Percentiles rank a stretch among this genome's conserved stretches.
These are phyloP conservation scores for Mucor indicus DNA, from an alignment of 371 early-diverging fungal genomes.

Conservation along the genomic window DNA sequence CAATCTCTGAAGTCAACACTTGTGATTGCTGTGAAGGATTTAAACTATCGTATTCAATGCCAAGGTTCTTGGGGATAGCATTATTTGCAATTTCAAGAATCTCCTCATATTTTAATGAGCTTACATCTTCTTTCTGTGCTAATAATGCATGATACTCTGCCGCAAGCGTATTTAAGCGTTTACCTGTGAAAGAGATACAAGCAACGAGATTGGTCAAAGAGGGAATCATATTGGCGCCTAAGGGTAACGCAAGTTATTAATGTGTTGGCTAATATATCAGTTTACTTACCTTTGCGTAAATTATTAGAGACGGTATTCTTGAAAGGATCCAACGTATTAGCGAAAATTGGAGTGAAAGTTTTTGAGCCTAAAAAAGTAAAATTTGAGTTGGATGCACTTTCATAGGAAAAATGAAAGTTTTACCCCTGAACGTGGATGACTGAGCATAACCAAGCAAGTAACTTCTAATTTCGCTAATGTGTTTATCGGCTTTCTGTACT, in stretches of 20 bases:
- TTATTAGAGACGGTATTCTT: slow-evolving; percentile 2
- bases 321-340: slow-evolving; percentile 10
- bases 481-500: slow-evolving; percentile 7
- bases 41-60: slow-evolving; percentile 27
- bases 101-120: slow-evolving; percentile 32
- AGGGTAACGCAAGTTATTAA: not conserved
- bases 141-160: slow-evolving; percentile 17
- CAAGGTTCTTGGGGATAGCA: slow-evolving; percentile 25
- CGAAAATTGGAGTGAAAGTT: slow-evolving; percentile 13
- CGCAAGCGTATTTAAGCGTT: slow-evolving; percentile 10
- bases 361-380: not conserved
- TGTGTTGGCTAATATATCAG: not conserved
- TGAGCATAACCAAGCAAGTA: slow-evolving; percentile 44
- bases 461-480: slow-evolving; percentile 15
- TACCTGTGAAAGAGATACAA: slow-evolving; percentile 18
- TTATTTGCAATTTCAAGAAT: slow-evolving; percentile 23
- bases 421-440: slow-evolving; percentile 30
- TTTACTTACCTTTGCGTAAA: slow-evolving; percentile 3
- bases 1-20: slow-evolving; percentile 21
- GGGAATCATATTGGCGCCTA: slow-evolving; percentile 22
- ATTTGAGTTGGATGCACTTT: not conserved
- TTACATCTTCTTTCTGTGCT: slow-evolving; percentile 24
- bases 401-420: not conserved
- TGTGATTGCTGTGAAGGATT: slow-evolving; percentile 33
- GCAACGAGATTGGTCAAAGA: slow-evolving; percentile 28